Base-by-base conservation (phyloP, 305 asterid species). In the Fraxinus sp. region DNA sequence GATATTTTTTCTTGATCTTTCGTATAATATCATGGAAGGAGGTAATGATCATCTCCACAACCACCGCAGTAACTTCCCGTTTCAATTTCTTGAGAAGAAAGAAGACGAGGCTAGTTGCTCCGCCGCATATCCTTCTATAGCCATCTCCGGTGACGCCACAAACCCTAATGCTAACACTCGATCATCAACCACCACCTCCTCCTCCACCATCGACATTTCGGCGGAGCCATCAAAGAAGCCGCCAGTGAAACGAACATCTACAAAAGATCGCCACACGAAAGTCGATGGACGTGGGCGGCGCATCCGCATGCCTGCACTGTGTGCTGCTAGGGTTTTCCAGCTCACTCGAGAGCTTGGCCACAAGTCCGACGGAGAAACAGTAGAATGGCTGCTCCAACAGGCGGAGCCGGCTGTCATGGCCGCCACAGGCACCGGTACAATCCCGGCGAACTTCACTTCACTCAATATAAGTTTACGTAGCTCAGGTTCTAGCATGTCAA, bases 241-340 rank as follows among this genome's bases (percentile, higher is more conserved):
- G 1, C 92, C 92, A 0, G 92, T 94, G 0, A 94, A 93, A 55
- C 84, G 97, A 0, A 88, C 95, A 0, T 91, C 97, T 0, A 90
- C 98, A 1, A 94, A 94, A 74, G 98, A 94, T 64, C 91, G 98
- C 26, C 98, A 94, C 79, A 94, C 97, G 0, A 93, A 93, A 44
- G 97, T 93, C 2, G 97, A 93, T 79, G 97, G 97, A 14, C 94
- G 97, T 0, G 98, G 97, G 9, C 91, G 98, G 81, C 94, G 98
- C 37, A 94, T 94, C 83, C 95, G 97, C 79, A 94, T 94, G 98
- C 98, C 98, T 0, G 98, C 96, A 0, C 90, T 92, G 0, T 94
- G 98, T 80, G 98, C 98, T 0, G 98, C 98, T 83, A 90, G 98
- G 94, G 98, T 94, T 89, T 94, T 94, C 32, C 98, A 94, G 83